These are phyloP conservation scores for Zancudomyces culisetae DNA, from an alignment of 371 early-diverging fungal genomes.

Conservation along the genomic window DNA sequence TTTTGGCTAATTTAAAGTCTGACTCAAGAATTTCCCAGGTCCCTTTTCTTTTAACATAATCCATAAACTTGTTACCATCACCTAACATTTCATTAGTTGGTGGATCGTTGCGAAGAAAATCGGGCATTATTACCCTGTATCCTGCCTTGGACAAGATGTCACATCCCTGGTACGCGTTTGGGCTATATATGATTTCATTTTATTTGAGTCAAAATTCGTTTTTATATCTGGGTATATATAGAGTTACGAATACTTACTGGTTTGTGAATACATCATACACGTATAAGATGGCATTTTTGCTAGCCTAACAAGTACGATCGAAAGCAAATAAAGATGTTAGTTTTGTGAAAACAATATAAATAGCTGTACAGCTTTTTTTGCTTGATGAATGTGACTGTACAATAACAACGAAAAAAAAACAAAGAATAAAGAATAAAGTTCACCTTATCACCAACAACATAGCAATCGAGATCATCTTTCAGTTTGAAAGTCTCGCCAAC, in stretches of 20 bases:
- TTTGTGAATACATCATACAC: constrained; percentile 27
- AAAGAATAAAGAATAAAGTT: not conserved
- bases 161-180: constrained; percentile 37
- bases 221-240: no score
- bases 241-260: no score
- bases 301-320: not conserved
- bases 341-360: no score
- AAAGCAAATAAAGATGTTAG: no score
- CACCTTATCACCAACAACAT: constrained; percentile 14
- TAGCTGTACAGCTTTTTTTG: no score
- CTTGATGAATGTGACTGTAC: no score
- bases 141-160: constrained; percentile 38
- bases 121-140: constrained; percentile 43
- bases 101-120: constrained; percentile 35
- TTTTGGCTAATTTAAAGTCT: constrained; percentile 19
- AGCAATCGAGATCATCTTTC: constrained; percentile 22
- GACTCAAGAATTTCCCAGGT: constrained; percentile 16
- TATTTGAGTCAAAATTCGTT: not conserved
- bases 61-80: constrained; percentile 12
- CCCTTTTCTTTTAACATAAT: constrained; percentile 23
- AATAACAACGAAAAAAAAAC: no score
- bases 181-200: not conserved
- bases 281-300: constrained; percentile 23
- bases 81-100: constrained; percentile 16
- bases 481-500: constrained; percentile 29